Base-by-base conservation (phyloP, 345 rosid genomes). In the Pelargonium nanum region DNA sequence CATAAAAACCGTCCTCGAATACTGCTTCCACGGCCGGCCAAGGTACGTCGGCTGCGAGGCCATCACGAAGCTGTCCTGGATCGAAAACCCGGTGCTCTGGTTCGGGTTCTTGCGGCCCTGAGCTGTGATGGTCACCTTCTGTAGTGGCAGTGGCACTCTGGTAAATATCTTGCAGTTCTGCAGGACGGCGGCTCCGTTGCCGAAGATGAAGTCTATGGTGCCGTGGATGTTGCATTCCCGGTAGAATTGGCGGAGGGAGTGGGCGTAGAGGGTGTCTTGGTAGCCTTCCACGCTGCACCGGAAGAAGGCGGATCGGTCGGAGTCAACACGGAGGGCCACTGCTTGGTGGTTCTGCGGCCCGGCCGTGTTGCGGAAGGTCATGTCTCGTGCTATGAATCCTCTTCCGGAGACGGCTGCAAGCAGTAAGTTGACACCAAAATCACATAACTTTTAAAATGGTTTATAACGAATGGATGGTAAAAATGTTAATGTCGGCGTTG, bases 11-110 rank as follows among this genome's bases (percentile, higher is more conserved):
- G 99, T 93, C 77, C 97, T 83, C 4, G 99, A 87, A 64, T 72
- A 93, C 30, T 74, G 81, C 64, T 85, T 89, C 96, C 99, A 93
- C 0, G 97, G 99, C 68, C 97, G 72, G 22, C 97, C 99, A 24
- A 93, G 78, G 69, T 83, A 93, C 26, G 88, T 80, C 68, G 84
- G 88, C 25, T 78, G 82, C 10, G 82, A 74, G 4, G 96, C 85
- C 53, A 81, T 58, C 22, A 93, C 75, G 21, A 67, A 71, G 66
- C 94, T 81, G 48, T 84, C 76, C 55, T 84, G 93, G 52, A 89
- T 77, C 20, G 85, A 82, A 55, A 89, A 78, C 25, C 96, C 97
- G 7, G 99, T 93, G 73, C 77, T 79, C 63, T 87, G 92, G 30
- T 82, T 45, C 4, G 79, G 82, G 68, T 73, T 82, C 57, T 75